Evolutionary conservation across 163 green algal species (phyloP).

Genomic region (Scenedesmus sp.): DNA sequence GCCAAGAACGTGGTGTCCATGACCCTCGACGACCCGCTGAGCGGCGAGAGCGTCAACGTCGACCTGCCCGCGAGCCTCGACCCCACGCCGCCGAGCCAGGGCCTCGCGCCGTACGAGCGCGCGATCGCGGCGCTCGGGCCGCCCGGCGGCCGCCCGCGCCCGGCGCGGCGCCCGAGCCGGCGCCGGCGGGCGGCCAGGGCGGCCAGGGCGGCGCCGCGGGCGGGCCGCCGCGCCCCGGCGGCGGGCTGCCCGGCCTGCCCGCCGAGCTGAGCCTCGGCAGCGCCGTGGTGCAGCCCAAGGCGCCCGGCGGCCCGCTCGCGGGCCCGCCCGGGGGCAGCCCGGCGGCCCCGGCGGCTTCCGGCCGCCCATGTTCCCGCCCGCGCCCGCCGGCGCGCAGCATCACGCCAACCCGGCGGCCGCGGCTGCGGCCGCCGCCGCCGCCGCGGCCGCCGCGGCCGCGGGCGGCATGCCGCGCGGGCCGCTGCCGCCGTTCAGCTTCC

Average conservation of each 20-base stretch:
- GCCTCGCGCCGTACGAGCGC: conserved; percentile 49
- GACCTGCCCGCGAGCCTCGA: conserved; percentile 58
- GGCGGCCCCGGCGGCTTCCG: background rate
- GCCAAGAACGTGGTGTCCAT: conserved; percentile 56
- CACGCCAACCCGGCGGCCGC: conserved; percentile 17
- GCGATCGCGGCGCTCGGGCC: conserved; percentile 27
- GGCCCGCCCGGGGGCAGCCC: background rate
- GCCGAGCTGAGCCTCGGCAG: conserved; percentile 4
- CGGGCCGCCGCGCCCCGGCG: too few species aligned
- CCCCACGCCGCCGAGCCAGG: conserved; percentile 43
- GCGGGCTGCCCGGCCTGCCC: background rate
- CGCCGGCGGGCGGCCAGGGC: too few species aligned
- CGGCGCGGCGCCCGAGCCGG: too few species aligned
- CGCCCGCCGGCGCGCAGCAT: conserved; percentile 16
- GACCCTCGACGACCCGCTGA: conserved; percentile 54
- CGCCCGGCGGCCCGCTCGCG: background rate
- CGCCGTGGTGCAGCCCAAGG: background rate
- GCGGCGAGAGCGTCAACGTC: conserved; percentile 49
- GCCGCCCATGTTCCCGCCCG: conserved; percentile 2
- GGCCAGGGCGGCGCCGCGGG: too few species aligned
- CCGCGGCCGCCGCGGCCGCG: conserved; percentile 20
- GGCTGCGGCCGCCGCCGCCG: conserved; percentile 15
- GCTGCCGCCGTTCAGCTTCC: conserved; percentile 23
- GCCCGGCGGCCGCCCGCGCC: background rate
- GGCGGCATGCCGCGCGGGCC: conserved; percentile 21